Conservation (phyloP, 345 rosid species). For the Rhizophora mangle region DNA sequence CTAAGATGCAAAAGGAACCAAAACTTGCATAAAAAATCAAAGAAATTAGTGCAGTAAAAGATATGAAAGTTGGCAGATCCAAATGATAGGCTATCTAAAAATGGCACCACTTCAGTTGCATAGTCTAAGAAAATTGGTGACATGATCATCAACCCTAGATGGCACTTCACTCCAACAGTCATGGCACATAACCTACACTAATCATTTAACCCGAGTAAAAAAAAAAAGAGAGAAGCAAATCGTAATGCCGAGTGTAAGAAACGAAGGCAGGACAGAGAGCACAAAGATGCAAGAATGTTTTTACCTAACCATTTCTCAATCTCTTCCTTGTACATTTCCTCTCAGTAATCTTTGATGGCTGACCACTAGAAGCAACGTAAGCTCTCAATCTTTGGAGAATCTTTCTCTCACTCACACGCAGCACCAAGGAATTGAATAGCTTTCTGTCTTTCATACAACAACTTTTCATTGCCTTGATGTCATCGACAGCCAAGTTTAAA, state of each 20-base stretch:
- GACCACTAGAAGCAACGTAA: conserved; percentile 22
- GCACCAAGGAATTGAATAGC: conserved; percentile 50
- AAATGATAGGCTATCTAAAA: too few species aligned
- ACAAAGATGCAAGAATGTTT: not conserved
- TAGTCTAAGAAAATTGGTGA: too few species aligned
- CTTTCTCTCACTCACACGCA: conserved; percentile 69
- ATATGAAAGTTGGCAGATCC: too few species aligned
- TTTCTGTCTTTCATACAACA: conserved; percentile 50
- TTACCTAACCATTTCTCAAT: conserved; percentile 19
- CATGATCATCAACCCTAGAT: too few species aligned
- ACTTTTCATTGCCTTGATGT: conserved; percentile 36
- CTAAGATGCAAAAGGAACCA: too few species aligned
- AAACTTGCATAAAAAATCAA: too few species aligned
- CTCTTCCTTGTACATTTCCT: conserved; percentile 24
- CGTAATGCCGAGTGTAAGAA: not conserved
- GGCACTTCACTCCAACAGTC: too few species aligned
- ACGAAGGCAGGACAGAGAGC: not conserved
- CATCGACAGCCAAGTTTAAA: conserved; percentile 40
- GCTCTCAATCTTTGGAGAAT: conserved; percentile 64
- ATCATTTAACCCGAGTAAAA: too few species aligned
- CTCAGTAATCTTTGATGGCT: not conserved
- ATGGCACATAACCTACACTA: too few species aligned
- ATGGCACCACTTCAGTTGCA: too few species aligned
- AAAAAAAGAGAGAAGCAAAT: too few species aligned
- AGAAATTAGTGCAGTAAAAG: too few species aligned